Evolutionary conservation across 2,329 filamentous ascomycete genomes (phyloP), one percentile per base, ranked within the genome.

Genomic region (Monilinia fructigena): DNA sequence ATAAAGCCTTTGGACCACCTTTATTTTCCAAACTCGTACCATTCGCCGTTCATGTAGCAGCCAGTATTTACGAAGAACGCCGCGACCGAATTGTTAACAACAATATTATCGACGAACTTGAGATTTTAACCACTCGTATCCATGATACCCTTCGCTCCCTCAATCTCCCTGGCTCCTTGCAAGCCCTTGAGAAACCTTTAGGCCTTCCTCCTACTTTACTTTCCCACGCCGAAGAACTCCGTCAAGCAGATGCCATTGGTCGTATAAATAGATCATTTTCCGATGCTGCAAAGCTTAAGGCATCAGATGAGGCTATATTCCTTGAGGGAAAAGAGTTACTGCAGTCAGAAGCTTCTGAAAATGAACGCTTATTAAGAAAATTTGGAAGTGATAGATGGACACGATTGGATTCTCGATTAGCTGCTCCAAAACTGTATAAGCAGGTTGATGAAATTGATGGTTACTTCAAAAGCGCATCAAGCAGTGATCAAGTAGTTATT

Each of bases 21-120:
- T 80, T 99, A 0, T 98, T 99, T 76, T 87, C 91, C 2, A 95
- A 94, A 73, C 83, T 99, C 1, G 95, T 99, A 0, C 95, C 95
- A 0, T 98, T 97, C 76, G 93, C 93, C 0, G 95, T 98, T 0
- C 95, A 99, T 74, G 86, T 98, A 59, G 95, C 95, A 10, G 92
- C 93, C 1, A 97, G 92, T 58, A 97, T 98, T 45, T 99, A 99
- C 75, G 93, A 93, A 65, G 93, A 98, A 75, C 86, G 93, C 18
- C 85, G 93, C 66, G 93, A 99, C 76, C 86, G 93, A n/a, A 81
- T 97, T 67, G 89, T 99, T 54, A 96, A 95, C 75, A 90, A 92
- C 71, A 91, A 86, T 61, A 92, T 98, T 42, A 90, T 97, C 59
- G 88, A 90, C 35, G 90, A 96, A 74, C 81, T 98, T 5, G 93